phyloP scores from a whole-genome alignment of 2,329 filamentous ascomycete genomes.

The Aureobasidium sp. region DNA sequence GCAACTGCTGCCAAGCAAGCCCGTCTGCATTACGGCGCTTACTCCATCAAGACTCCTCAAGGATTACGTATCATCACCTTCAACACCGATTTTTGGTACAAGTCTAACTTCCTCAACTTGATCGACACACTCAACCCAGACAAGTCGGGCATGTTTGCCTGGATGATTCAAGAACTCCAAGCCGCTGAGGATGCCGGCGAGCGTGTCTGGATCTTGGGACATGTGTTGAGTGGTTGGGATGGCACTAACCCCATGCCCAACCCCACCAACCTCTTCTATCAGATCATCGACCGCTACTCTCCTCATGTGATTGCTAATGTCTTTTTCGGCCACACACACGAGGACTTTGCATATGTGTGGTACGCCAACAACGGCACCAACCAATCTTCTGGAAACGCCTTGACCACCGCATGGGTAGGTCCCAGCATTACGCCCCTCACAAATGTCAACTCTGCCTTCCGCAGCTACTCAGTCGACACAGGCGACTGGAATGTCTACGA shows the following conservation, averaged over 20 bases:
- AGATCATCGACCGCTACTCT: conserved; percentile 49
- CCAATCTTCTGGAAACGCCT: conserved; percentile 33
- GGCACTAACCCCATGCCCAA: conserved; percentile 45
- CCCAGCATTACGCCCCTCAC: conserved; percentile 48
- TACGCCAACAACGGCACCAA: conserved; percentile 47
- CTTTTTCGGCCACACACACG: conserved; percentile 51
- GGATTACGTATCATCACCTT: conserved; percentile 48
- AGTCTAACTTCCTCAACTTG: conserved; percentile 42
- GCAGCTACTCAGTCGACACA: conserved; percentile 51
- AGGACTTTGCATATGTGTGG: conserved; percentile 49
- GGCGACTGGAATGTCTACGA: conserved; percentile 48
- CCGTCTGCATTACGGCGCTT: conserved; percentile 49
- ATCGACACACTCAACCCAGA: conserved; percentile 49
- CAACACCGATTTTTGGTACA: conserved; percentile 47
- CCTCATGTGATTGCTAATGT: conserved; percentile 50
- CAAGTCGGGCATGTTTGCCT: conserved; percentile 42
- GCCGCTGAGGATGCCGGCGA: conserved; percentile 47
- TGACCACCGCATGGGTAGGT: conserved; percentile 47
- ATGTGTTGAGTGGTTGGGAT: conserved; percentile 51
- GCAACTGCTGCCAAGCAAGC: conserved; percentile 40
- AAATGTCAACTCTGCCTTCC: conserved; percentile 48
- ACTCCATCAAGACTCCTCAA: conserved; percentile 48
- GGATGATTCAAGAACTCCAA: conserved; percentile 47
- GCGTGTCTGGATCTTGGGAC: conserved; percentile 49
- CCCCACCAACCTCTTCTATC: conserved; percentile 49